Percentiles rank a stretch among this genome's conserved stretches.
Conservation (phyloP, 257 asterid genomes). For the Salvia hispanica region DNA sequence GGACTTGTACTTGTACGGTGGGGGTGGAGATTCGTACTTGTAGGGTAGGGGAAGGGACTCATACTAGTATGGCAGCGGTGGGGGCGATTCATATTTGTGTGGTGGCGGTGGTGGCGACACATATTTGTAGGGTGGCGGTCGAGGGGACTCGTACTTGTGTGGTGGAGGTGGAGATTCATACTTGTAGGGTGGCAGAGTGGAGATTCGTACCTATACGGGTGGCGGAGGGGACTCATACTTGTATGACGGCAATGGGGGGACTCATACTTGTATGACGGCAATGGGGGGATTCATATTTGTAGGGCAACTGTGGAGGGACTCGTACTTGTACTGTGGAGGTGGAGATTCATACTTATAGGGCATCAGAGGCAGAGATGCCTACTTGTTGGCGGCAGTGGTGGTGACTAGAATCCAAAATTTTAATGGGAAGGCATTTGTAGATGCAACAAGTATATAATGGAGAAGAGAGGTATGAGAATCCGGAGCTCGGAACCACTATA, state of each 20-base stretch:
- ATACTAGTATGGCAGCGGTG: not conserved
- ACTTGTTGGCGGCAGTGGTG: not conserved
- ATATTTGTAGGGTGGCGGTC: not conserved
- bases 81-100: not conserved
- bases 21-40: too few species aligned
- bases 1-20: not conserved
- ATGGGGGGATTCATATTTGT: constrained; percentile 1
- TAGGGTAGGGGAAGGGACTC: not conserved
- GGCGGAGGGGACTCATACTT: not conserved
- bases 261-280: not conserved
- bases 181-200: not conserved
- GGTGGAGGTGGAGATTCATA: constrained; percentile 6
- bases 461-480: constrained; percentile 31
- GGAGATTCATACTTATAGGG: constrained; percentile 8
- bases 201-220: too few species aligned
- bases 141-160: not conserved
- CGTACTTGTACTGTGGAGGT: not conserved
- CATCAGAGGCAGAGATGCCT: not conserved
- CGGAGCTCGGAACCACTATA: constrained; percentile 21
- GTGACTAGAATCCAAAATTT: constrained; percentile 6
- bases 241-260: not conserved
- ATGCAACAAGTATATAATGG: constrained; percentile 4
- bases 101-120: not conserved
- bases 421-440: constrained; percentile 17
- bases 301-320: not conserved